phyloP scores from a whole-genome alignment of 257 asterid species.

The Solanum clarkiae region DNA sequence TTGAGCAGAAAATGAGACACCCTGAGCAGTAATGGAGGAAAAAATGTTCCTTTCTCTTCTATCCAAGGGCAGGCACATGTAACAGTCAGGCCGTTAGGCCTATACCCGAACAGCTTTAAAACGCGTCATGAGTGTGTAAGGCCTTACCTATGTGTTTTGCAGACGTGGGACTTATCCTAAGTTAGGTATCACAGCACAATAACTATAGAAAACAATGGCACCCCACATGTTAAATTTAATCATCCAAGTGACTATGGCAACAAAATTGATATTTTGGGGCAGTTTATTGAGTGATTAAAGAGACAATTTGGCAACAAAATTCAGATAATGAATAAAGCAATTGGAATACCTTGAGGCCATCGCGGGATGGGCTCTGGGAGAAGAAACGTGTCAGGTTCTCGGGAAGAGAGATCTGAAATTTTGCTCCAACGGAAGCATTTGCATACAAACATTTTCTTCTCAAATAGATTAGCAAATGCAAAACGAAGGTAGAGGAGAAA shows the following conservation, averaged over 20 bases:
- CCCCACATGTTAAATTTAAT: not conserved
- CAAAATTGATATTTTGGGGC: not conserved
- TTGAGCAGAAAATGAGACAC: not conserved
- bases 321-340: not conserved
- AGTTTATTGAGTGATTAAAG: not conserved
- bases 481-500: not conserved
- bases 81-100: too few relatives aligned
- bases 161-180: too few relatives aligned
- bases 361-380: constrained; percentile 74
- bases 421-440: constrained; percentile 49
- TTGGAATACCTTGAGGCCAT: constrained; percentile 61
- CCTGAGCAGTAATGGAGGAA: not conserved
- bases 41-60: not conserved
- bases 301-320: not conserved
- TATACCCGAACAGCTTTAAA: too few relatives aligned
- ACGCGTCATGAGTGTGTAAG: too few relatives aligned
- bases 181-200: not conserved
- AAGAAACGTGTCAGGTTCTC: constrained; percentile 33
- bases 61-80: not conserved
- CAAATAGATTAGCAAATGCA: not conserved
- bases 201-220: not conserved
- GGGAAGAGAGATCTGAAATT: constrained; percentile 19
- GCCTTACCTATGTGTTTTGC: too few relatives aligned
- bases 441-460: constrained; percentile 13
- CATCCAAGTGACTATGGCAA: not conserved